These are phyloP conservation scores for Yamadazyma dushanensis DNA, from an alignment of 1,139 yeast genomes.

Conservation along the genomic window DNA sequence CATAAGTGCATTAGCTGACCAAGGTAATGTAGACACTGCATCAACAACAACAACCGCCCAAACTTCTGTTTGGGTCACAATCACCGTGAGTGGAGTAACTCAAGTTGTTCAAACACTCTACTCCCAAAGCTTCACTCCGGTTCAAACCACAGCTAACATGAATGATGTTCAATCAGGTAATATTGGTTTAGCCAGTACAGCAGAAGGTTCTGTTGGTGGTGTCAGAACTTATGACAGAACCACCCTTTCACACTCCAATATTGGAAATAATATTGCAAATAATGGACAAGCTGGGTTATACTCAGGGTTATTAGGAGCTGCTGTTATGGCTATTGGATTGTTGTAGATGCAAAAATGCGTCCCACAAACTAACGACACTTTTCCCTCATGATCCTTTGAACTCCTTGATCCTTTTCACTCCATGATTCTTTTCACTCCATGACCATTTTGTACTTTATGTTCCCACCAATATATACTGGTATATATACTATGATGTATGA, in stretches of 20 bases:
- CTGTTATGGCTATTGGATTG: constrained; percentile 5
- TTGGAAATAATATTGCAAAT: constrained; percentile 2
- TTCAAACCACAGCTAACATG: constrained; percentile 22
- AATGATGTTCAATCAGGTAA: constrained; percentile 27
- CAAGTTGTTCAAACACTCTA: constrained; percentile 29
- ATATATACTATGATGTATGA: background rate
- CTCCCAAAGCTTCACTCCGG: constrained; percentile 33
- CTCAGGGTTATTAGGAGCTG: constrained; percentile 10
- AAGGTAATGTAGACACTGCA: constrained; percentile 21
- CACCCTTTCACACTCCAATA: constrained; percentile 14
- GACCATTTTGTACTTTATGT: background rate
- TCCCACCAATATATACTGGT: constrained; percentile 3
- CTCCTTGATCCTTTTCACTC: background rate
- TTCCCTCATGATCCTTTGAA: background rate
- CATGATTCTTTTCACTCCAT: background rate
- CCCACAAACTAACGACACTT: background rate
- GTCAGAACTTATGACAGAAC: constrained; percentile 32
- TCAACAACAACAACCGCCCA: constrained; percentile 14
- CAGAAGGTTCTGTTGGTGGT: constrained; percentile 32
- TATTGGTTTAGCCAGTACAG: constrained; percentile 36
- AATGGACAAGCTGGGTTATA: constrained; percentile 5
- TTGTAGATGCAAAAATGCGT: too few relatives aligned
- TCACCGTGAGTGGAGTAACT: constrained; percentile 31
- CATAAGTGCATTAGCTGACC: constrained; percentile 23
- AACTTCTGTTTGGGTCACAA: constrained; percentile 37